phyloP scores from a whole-genome alignment of 2,329 filamentous ascomycete genomes.

The Helminthosporium solani region DNA sequence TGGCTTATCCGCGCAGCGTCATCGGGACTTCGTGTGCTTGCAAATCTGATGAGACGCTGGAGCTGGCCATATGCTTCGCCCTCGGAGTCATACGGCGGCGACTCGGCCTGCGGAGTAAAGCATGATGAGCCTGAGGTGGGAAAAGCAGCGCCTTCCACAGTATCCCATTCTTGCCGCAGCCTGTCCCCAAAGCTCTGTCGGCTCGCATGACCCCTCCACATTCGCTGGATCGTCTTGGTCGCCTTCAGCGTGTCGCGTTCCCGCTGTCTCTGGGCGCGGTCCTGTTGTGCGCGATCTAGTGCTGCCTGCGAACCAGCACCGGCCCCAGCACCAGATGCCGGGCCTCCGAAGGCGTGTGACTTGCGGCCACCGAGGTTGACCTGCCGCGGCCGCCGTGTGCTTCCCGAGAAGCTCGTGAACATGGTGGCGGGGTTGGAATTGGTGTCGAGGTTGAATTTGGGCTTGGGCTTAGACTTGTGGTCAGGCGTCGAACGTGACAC shows the following conservation, averaged over 20 bases:
- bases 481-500: neutral
- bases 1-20: slow-evolving; percentile 45
- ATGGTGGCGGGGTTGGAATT: slow-evolving; percentile 50
- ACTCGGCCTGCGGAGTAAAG: neutral
- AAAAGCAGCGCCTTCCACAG: slow-evolving; percentile 24
- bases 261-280: slow-evolving; percentile 75
- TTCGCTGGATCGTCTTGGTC: slow-evolving; percentile 70
- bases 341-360: slow-evolving; percentile 79
- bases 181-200: slow-evolving; percentile 59
- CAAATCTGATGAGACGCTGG: slow-evolving; percentile 48
- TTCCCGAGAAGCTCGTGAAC: slow-evolving; percentile 92
- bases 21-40: slow-evolving; percentile 35
- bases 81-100: slow-evolving; percentile 39
- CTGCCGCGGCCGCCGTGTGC: slow-evolving; percentile 79
- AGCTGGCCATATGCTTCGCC: slow-evolving; percentile 45
- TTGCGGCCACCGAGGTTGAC: slow-evolving; percentile 90
- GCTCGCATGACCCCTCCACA: slow-evolving; percentile 75
- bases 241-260: slow-evolving; percentile 78
- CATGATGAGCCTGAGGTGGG: slow-evolving; percentile 4
- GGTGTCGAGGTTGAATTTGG: neutral
- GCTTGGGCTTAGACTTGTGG: neutral
- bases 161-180: slow-evolving; percentile 47
- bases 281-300: slow-evolving; percentile 82
- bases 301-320: slow-evolving; percentile 71
- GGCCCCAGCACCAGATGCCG: slow-evolving; percentile 53